Evolutionary conservation across 441 rosid genomes (phyloP).

Genomic region (Cnidoscolus chayamansa): DNA sequence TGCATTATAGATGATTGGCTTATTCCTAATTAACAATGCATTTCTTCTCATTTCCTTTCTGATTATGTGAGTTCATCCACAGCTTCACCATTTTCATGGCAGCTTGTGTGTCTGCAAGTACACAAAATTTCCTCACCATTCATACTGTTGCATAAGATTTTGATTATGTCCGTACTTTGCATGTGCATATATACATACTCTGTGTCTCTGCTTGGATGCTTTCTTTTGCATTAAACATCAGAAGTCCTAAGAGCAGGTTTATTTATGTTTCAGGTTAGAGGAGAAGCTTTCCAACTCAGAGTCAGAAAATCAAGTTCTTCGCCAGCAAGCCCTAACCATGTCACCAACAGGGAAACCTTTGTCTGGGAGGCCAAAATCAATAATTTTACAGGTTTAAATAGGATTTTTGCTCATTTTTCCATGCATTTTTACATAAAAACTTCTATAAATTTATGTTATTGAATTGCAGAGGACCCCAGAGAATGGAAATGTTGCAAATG

Average conservation of each 20-base stretch:
- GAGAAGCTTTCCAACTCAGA: constrained; percentile 96
- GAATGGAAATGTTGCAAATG: constrained; percentile 70
- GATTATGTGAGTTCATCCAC: background rate
- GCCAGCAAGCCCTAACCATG: constrained; percentile 94
- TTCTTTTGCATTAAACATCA: constrained; percentile 13
- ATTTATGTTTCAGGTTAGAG: constrained; percentile 60
- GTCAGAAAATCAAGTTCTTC: constrained; percentile 98
- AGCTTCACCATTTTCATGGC: background rate
- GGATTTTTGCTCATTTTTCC: constrained; percentile 13
- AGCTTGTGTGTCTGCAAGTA: background rate
- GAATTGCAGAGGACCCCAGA: constrained; percentile 80
- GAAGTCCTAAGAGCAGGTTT: constrained; percentile 5
- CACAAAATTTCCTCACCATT: background rate
- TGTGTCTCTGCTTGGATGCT: background rate
- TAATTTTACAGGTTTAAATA: constrained; percentile 62
- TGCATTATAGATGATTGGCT: background rate
- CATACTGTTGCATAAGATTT: background rate
- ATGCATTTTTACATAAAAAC: constrained; percentile 10
- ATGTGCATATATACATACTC: background rate
- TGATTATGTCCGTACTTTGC: background rate
- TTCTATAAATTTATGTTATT: constrained; percentile 27
- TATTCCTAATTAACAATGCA: constrained; percentile 1
- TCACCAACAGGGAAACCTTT: constrained; percentile 91
- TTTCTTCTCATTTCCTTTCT: background rate
- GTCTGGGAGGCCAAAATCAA: constrained; percentile 63